Percentiles rank a stretch among this genome's conserved stretches.
These are phyloP conservation scores for Magnusiomyces paraingens DNA, from an alignment of 1,139 yeast genomes.

Conservation along the genomic window DNA sequence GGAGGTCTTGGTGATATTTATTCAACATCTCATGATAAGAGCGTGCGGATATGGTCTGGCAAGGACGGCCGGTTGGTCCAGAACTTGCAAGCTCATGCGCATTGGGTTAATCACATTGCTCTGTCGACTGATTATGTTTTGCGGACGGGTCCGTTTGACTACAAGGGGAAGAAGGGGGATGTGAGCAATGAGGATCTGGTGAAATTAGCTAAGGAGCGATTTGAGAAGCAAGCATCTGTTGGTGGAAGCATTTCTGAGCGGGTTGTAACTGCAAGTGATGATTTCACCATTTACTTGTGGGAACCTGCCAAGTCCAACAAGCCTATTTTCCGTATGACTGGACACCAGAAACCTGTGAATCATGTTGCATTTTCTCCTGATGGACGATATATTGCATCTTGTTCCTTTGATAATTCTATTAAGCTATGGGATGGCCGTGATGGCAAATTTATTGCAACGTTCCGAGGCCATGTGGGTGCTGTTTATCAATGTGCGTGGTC, in stretches of 20 bases:
- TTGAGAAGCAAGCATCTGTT: slow-evolving; percentile 69
- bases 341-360: slow-evolving; percentile 93
- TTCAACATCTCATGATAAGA: slow-evolving; percentile 91
- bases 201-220: slow-evolving; percentile 54
- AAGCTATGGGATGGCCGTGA: slow-evolving; percentile 95
- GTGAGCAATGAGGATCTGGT: slow-evolving; percentile 43
- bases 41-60: slow-evolving; percentile 87
- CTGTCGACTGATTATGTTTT: slow-evolving; percentile 85
- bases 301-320: slow-evolving; percentile 75
- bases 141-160: slow-evolving; percentile 75
- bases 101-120: slow-evolving; percentile 95
- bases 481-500: slow-evolving; percentile 99
- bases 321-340: slow-evolving; percentile 90
- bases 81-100: slow-evolving; percentile 83
- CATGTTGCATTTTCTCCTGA: slow-evolving; percentile 96
- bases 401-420: slow-evolving; percentile 91
- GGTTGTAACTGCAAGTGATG: slow-evolving; percentile 93
- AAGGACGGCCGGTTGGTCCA: slow-evolving; percentile 74
- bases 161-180: slow-evolving; percentile 39
- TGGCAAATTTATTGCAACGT: slow-evolving; percentile 83
- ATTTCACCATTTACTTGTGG: slow-evolving; percentile 97
- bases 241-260: slow-evolving; percentile 70
- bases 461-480: slow-evolving; percentile 96
- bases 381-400: slow-evolving; percentile 83
- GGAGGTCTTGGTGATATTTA: slow-evolving; percentile 83